Conservation (phyloP, 257 asterid genomes). For the Nyctanthes arbortristis region DNA sequence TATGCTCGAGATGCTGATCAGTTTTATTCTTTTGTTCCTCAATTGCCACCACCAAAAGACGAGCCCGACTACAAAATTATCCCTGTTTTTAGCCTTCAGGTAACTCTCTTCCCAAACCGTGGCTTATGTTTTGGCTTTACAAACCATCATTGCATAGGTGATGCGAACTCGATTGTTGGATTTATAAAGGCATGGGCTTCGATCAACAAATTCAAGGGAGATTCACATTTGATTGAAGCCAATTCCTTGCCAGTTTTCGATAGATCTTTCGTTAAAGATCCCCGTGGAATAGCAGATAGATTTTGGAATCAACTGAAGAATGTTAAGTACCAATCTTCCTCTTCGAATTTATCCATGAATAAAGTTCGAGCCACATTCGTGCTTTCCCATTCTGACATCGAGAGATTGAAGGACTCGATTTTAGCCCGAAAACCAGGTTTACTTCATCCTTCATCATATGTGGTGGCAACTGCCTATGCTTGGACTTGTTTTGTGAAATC, state of each 20-base stretch:
- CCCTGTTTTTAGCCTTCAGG: conserved; percentile 40
- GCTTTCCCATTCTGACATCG: not conserved
- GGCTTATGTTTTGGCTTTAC: too few relatives aligned
- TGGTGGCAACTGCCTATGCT: conserved; percentile 3
- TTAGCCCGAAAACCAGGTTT: not conserved
- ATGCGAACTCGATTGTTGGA: too few relatives aligned
- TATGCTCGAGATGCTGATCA: conserved; percentile 32
- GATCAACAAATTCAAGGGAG: conserved; percentile 23
- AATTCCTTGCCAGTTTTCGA: conserved; percentile 21
- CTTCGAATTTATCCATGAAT: not conserved
- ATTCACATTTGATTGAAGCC: not conserved
- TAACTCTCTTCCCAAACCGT: too few relatives aligned
- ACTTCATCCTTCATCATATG: conserved; percentile 19
- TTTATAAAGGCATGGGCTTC: conserved; percentile 49
- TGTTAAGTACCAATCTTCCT: not conserved
- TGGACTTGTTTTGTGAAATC: conserved; percentile 29
- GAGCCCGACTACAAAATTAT: conserved; percentile 16
- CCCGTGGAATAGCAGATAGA: not conserved
- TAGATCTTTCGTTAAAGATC: conserved; percentile 11
- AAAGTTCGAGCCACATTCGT: conserved; percentile 3
- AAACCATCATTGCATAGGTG: too few relatives aligned
- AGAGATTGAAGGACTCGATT: conserved; percentile 19
- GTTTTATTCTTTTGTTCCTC: conserved; percentile 41
- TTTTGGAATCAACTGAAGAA: not conserved
- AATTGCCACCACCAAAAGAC: conserved; percentile 21